Conservation (phyloP, 192 early-diverging fungal species). For the Pilaira anomala region DNA sequence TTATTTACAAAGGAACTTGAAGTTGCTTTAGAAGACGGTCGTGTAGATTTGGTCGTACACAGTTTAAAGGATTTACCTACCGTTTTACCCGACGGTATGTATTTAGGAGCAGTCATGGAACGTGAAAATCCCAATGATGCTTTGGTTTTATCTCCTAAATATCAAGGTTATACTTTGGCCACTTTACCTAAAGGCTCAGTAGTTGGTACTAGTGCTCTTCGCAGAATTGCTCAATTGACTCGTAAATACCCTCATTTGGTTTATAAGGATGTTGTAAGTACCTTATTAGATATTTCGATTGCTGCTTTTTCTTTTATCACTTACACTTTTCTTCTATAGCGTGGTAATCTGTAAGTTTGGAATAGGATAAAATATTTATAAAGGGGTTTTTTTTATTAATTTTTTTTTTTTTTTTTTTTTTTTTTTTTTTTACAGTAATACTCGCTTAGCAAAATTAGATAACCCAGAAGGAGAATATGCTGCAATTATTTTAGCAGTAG, state of each 20-base stretch:
- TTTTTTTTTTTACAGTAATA: conserved; percentile 69
- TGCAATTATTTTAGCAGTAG: conserved; percentile 82
- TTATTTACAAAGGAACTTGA: conserved; percentile 92
- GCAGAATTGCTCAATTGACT: conserved; percentile 82
- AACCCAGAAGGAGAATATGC: conserved; percentile 60
- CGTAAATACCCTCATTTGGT: conserved; percentile 69
- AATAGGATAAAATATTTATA: conserved; percentile 19
- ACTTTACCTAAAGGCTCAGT: conserved; percentile 71
- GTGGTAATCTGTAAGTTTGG: conserved; percentile 38
- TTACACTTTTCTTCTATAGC: conserved; percentile 14
- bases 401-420: conserved; percentile 2
- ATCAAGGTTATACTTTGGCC: conserved; percentile 41
- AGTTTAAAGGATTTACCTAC: conserved; percentile 96
- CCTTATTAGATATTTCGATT: conserved; percentile 19
- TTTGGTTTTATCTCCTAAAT: conserved; percentile 50
- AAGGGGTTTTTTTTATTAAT: neutral
- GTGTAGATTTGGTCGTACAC: conserved; percentile 86
- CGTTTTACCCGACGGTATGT: conserved; percentile 74
- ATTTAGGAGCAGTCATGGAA: conserved; percentile 74
- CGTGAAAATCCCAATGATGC: conserved; percentile 89
- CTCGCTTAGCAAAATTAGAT: conserved; percentile 85
- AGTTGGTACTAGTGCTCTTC: conserved; percentile 84
- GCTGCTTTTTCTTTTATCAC: neutral
- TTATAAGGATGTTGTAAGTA: conserved; percentile 74
- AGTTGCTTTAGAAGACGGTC: conserved; percentile 58